Percentiles rank a stretch among this genome's conserved stretches.
Conservation (phyloP, 768 basidiomycete species). For the Suillus lakei region DNA sequence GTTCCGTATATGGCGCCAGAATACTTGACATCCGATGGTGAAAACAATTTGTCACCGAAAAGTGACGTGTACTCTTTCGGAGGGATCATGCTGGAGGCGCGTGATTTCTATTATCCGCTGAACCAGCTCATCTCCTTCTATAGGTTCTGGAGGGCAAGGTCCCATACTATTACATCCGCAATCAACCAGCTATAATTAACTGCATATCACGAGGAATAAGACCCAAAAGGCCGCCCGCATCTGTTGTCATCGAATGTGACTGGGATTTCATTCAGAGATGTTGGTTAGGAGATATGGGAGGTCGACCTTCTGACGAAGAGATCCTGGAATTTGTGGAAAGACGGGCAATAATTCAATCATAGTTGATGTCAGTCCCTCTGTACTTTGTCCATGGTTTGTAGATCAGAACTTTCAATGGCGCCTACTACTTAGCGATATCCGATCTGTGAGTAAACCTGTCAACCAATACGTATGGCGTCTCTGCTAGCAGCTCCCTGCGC, state of each 20-base stretch:
- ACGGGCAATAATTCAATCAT: not conserved
- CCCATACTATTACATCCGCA: not conserved
- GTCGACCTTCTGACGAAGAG: constrained; percentile 37
- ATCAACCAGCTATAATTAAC: not conserved
- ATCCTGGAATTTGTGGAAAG: constrained; percentile 25
- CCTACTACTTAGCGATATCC: too few relatives aligned
- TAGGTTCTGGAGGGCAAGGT: not conserved
- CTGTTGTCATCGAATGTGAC: constrained; percentile 21
- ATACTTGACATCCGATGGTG: not conserved
- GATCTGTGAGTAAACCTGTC: too few relatives aligned
- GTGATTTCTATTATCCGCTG: not conserved
- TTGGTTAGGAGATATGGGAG: constrained; percentile 32
- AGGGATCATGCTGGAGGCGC: constrained; percentile 31
- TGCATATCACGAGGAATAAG: constrained; percentile 8
- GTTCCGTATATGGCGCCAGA: constrained; percentile 10
- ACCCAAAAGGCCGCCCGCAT: constrained; percentile 20
- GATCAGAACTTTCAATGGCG: too few relatives aligned
- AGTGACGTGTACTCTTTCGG: constrained; percentile 14
- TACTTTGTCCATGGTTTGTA: not conserved
- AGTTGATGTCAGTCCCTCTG: not conserved
- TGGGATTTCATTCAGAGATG: constrained; percentile 29
- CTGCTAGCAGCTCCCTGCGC: too few relatives aligned
- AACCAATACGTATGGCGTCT: too few relatives aligned
- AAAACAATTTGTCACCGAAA: too few relatives aligned
- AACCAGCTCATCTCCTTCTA: not conserved